Conservation (phyloP, 192 early-diverging fungal genomes). For the Coemansia sp. region DNA sequence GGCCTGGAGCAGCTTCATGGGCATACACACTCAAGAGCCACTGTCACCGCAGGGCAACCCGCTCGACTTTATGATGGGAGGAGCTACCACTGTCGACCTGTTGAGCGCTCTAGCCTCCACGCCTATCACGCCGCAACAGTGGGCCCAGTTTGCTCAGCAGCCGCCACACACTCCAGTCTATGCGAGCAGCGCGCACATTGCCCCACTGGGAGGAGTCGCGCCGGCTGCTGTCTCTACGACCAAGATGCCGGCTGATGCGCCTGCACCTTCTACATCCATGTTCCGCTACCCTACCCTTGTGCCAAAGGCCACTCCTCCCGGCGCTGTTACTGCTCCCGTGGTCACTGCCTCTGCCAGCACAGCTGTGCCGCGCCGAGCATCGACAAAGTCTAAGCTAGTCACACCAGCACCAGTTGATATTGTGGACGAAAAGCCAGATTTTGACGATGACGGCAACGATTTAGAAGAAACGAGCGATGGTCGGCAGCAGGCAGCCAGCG, state of each 20-base stretch:
- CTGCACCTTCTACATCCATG: constrained; percentile 3
- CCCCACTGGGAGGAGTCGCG: background rate
- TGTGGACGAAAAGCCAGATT: background rate
- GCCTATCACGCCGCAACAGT: constrained; percentile 7
- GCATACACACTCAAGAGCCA: background rate
- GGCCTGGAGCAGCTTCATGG: constrained; percentile 6
- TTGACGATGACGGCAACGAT: constrained; percentile 4
- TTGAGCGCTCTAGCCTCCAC: constrained; percentile 27
- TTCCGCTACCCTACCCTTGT: constrained; percentile 25
- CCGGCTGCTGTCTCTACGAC: background rate
- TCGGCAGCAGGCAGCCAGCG: constrained; percentile 54
- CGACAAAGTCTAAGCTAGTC: constrained; percentile 10
- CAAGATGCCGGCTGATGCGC: constrained; percentile 17
- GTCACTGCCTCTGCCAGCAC: background rate
- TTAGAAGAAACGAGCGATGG: background rate
- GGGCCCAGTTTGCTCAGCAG: constrained; percentile 20
- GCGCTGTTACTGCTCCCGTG: background rate
- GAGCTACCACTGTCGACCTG: constrained; percentile 19
- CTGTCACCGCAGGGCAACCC: constrained; percentile 15
- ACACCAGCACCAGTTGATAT: background rate
- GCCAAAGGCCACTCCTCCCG: constrained; percentile 17
- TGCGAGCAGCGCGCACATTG: constrained; percentile 24
- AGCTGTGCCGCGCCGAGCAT: background rate
- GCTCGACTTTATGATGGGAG: constrained; percentile 39
- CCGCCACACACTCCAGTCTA: constrained; percentile 10